Evolutionary conservation across 2,329 filamentous ascomycete species (phyloP).

Genomic region (Thyridium curvatum): DNA sequence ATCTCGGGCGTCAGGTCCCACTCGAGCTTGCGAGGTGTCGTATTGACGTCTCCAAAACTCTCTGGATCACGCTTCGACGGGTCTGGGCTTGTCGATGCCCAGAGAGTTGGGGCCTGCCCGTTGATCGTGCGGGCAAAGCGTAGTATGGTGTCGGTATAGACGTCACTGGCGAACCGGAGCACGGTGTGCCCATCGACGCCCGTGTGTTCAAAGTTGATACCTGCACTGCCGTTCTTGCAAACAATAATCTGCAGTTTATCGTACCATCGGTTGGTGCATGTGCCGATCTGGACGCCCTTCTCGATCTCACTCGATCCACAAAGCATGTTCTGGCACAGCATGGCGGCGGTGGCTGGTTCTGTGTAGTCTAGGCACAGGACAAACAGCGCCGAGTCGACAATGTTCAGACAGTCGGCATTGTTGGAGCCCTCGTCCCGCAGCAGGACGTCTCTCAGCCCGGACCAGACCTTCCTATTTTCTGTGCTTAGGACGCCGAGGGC

Average conservation of each 20-base stretch:
- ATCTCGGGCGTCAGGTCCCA: conserved; percentile 97
- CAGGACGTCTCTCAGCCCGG: conserved; percentile 79
- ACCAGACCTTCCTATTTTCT: conserved; percentile 96
- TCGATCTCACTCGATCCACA: conserved; percentile 91
- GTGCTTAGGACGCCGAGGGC: conserved; percentile 91
- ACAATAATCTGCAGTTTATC: conserved; percentile 99
- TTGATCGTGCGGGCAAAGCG: conserved; percentile 95
- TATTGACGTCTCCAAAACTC: conserved; percentile 88
- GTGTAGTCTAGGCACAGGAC: conserved; percentile 89
- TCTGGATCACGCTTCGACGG: conserved; percentile 86
- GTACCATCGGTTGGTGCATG: conserved; percentile 98
- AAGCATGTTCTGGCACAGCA: conserved; percentile 97
- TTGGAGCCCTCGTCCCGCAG: conserved; percentile 83
- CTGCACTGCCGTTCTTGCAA: conserved; percentile 95
- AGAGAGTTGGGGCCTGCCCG: conserved; percentile 82
- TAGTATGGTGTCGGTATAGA: conserved; percentile 96
- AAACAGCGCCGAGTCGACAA: conserved; percentile 91
- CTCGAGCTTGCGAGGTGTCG: conserved; percentile 90
- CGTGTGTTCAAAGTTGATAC: conserved; percentile 99
- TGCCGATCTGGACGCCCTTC: conserved; percentile 90
- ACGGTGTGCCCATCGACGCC: conserved; percentile 97
- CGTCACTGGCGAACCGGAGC: conserved; percentile 87
- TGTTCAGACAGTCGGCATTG: conserved; percentile 91
- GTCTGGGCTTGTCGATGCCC: conserved; percentile 86
- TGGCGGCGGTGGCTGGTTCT: conserved; percentile 71